phyloP scores from a whole-genome alignment of 2,329 filamentous ascomycete species.

The Zopfia rhizophila region DNA sequence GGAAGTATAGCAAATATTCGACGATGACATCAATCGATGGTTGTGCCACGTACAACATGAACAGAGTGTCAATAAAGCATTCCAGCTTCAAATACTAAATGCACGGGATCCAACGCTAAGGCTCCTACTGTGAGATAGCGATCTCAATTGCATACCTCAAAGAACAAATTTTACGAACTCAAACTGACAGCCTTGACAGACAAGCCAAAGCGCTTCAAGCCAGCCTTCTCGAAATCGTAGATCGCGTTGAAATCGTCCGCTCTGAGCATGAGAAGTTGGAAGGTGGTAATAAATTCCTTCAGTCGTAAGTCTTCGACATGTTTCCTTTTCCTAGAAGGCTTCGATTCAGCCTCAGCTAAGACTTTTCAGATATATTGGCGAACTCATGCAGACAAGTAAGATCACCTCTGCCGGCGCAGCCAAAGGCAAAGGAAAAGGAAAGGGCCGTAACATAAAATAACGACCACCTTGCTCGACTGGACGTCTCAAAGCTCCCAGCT shows the following conservation, averaged over 20 bases:
- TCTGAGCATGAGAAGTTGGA: conserved; percentile 97
- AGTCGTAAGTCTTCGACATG: conserved; percentile 63
- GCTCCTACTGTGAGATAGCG: no score
- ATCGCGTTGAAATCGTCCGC: conserved; percentile 93
- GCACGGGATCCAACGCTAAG: no score
- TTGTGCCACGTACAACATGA: neutral
- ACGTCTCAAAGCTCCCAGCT: neutral
- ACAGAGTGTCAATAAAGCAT: no score
- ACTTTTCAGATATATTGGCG: conserved; percentile 84
- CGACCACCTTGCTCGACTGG: conserved; percentile 25
- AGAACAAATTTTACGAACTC: no score
- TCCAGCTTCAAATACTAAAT: no score
- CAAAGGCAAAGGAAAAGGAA: conserved; percentile 60
- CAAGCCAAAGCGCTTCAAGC: conserved; percentile 91
- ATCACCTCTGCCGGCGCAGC: conserved; percentile 64
- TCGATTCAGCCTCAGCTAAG: conserved; percentile 25
- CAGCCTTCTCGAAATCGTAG: conserved; percentile 87
- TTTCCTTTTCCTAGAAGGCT: neutral
- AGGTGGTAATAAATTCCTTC: conserved; percentile 94
- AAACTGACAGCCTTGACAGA: conserved; percentile 60
- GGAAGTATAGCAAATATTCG: conserved; percentile 2
- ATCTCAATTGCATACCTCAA: no score
- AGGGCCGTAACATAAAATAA: conserved; percentile 50
- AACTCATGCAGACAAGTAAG: conserved; percentile 82
- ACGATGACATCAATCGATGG: conserved; percentile 21